These are phyloP conservation scores for Nasturtium officinale DNA, from an alignment of 345 rosid species.

Conservation along the genomic window DNA sequence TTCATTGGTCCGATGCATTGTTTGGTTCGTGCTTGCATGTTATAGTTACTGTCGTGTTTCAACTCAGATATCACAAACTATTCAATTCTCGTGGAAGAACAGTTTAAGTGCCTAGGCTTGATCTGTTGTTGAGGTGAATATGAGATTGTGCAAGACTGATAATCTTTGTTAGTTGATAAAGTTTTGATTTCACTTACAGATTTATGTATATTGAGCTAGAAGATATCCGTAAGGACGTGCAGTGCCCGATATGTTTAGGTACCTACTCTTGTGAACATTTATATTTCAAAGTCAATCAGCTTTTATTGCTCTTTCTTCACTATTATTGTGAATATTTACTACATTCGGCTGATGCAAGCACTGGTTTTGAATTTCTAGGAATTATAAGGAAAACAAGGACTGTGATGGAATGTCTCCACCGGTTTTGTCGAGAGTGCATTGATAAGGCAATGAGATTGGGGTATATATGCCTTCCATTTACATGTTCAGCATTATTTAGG, in stretches of 20 bases:
- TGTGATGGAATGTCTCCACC: slow-evolving; percentile 94
- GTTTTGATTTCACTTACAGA: slow-evolving; percentile 56
- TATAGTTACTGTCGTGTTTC: slow-evolving; percentile 17
- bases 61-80: background rate
- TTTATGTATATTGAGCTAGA: slow-evolving; percentile 62
- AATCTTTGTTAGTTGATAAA: background rate
- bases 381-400: slow-evolving; percentile 94
- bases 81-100: background rate
- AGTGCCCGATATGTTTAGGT: slow-evolving; percentile 96
- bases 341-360: background rate
- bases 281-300: background rate
- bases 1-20: slow-evolving; percentile 24
- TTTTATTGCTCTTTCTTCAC: background rate
- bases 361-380: slow-evolving; percentile 48
- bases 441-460: slow-evolving; percentile 97
- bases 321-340: slow-evolving; percentile 8
- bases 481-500: slow-evolving; percentile 25
- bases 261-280: slow-evolving; percentile 33
- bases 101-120: slow-evolving; percentile 1
- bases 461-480: slow-evolving; percentile 49
- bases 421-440: slow-evolving; percentile 94
- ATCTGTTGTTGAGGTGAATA: background rate
- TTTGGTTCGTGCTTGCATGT: slow-evolving; percentile 49
- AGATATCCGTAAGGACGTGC: slow-evolving; percentile 78
- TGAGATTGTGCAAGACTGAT: slow-evolving; percentile 5